Percentiles rank a stretch among this genome's conserved stretches.
Conservation (phyloP, 495 filamentous ascomycete genomes). For the Diplogelasinospora grovesii region DNA sequence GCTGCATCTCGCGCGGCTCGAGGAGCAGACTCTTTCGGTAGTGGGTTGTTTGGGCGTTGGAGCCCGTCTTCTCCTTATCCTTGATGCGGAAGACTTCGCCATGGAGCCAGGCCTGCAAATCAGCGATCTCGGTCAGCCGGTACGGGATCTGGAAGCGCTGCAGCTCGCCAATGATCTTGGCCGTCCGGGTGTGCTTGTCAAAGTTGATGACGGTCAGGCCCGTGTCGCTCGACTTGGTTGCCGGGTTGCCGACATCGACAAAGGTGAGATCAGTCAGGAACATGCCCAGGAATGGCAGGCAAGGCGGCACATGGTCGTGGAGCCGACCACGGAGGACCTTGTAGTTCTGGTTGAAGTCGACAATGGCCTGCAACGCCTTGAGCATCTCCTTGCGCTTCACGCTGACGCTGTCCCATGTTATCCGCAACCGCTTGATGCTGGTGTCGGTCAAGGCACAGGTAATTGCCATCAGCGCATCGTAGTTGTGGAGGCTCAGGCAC, state of each 20-base stretch:
- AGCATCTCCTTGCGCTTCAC: constrained; percentile 76
- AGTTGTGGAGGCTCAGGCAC: constrained; percentile 87
- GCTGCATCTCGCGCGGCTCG: constrained; percentile 67
- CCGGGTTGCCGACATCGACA: constrained; percentile 88
- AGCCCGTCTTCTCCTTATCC: constrained; percentile 57
- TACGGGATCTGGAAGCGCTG: constrained; percentile 98
- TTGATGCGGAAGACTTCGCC: constrained; percentile 76
- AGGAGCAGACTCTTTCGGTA: constrained; percentile 82
- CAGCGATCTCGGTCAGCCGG: constrained; percentile 72
- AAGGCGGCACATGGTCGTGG: constrained; percentile 83
- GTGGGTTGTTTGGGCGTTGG: constrained; percentile 72
- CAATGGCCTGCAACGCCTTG: constrained; percentile 68
- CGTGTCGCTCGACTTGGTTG: constrained; percentile 45
- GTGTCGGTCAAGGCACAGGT: constrained; percentile 89
- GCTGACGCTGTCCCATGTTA: constrained; percentile 89
- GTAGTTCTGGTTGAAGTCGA: constrained; percentile 87
- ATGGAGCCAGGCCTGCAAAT: constrained; percentile 92
- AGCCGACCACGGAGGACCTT: constrained; percentile 82
- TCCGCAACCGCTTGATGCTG: constrained; percentile 82
- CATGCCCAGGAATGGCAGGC: constrained; percentile 93
- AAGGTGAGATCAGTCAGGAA: constrained; percentile 86
- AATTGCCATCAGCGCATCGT: constrained; percentile 94
- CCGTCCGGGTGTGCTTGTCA: constrained; percentile 92
- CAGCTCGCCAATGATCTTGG: constrained; percentile 89
- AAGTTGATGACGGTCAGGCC: constrained; percentile 88